Conservation (phyloP, 768 basidiomycete species). For the Lentinula sp. region DNA sequence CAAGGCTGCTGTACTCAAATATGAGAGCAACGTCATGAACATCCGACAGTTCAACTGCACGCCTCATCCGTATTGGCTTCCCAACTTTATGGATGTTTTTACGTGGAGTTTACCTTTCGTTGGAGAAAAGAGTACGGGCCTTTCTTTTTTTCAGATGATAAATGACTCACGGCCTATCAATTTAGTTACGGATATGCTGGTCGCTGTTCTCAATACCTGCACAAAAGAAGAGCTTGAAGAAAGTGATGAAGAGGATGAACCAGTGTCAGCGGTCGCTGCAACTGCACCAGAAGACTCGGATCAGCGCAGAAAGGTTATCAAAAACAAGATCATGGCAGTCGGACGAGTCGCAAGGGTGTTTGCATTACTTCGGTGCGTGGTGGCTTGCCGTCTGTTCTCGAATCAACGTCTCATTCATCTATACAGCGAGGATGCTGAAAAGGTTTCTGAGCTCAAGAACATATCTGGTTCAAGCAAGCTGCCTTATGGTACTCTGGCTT, state of each 20-base stretch:
- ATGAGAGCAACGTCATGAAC: slow-evolving; percentile 98
- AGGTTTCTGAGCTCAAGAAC: slow-evolving; percentile 93
- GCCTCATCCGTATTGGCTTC: slow-evolving; percentile 95
- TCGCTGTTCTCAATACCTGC: slow-evolving; percentile 93
- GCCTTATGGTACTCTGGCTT: slow-evolving; percentile 78
- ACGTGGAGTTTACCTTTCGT: slow-evolving; percentile 99
- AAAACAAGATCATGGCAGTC: slow-evolving; percentile 97
- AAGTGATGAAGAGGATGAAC: slow-evolving; percentile 48
- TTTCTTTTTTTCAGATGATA: not conserved
- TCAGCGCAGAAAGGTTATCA: slow-evolving; percentile 88
- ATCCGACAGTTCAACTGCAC: slow-evolving; percentile 97
- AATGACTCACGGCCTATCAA: not conserved
- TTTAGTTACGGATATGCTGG: slow-evolving; percentile 98
- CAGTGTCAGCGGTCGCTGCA: slow-evolving; percentile 33
- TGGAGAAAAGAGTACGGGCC: slow-evolving; percentile 84
- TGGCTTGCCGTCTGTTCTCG: not conserved
- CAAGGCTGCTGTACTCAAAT: slow-evolving; percentile 98
- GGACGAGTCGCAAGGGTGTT: slow-evolving; percentile 96
- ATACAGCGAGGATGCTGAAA: slow-evolving; percentile 91
- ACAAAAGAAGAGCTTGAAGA: slow-evolving; percentile 96
- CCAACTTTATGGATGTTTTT: slow-evolving; percentile 99
- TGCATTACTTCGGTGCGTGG: slow-evolving; percentile 80
- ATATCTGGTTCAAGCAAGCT: slow-evolving; percentile 72
- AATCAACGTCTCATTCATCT: not conserved
- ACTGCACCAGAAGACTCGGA: slow-evolving; percentile 37